These are phyloP conservation scores for Mucor mucedo DNA, from an alignment of 371 early-diverging fungal genomes.

Conservation along the genomic window DNA sequence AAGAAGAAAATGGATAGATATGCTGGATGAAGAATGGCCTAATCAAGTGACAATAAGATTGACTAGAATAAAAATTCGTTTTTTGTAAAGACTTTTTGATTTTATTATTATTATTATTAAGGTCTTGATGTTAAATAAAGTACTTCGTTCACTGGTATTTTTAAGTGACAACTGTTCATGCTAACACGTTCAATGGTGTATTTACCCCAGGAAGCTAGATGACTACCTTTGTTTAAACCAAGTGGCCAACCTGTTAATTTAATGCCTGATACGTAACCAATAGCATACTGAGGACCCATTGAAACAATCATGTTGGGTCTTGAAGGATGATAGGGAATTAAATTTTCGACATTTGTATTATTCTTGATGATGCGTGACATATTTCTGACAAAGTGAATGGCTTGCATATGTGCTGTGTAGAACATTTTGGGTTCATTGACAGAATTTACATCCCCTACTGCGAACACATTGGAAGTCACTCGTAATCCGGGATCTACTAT, in stretches of 20 bases:
- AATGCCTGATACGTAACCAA: slow-evolving; percentile 29
- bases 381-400: slow-evolving; percentile 35
- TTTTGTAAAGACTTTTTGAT: slow-evolving; percentile 3
- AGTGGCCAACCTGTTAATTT: slow-evolving; percentile 39
- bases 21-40: slow-evolving; percentile 50
- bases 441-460: slow-evolving; percentile 41
- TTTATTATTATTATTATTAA: not conserved
- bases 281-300: slow-evolving; percentile 34
- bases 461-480: slow-evolving; percentile 36
- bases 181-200: slow-evolving; percentile 35
- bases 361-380: slow-evolving; percentile 18
- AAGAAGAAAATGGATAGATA: slow-evolving; percentile 51
- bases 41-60: slow-evolving; percentile 50
- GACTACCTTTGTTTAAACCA: slow-evolving; percentile 28
- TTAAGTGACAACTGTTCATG: slow-evolving; percentile 36
- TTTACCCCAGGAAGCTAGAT: slow-evolving; percentile 31
- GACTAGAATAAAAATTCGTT: slow-evolving; percentile 50
- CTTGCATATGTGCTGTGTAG: slow-evolving; percentile 53
- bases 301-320: slow-evolving; percentile 37
- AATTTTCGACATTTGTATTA: not conserved
- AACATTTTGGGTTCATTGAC: slow-evolving; percentile 46
- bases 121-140: slow-evolving; percentile 21
- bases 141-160: slow-evolving; percentile 24
- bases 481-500: slow-evolving; percentile 31
- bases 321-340: slow-evolving; percentile 29